Percentiles rank a stretch among this genome's conserved stretches.
These are phyloP conservation scores for Fusarium mexicanum DNA, from an alignment of 2,329 filamentous ascomycete species.

Conservation along the genomic window DNA sequence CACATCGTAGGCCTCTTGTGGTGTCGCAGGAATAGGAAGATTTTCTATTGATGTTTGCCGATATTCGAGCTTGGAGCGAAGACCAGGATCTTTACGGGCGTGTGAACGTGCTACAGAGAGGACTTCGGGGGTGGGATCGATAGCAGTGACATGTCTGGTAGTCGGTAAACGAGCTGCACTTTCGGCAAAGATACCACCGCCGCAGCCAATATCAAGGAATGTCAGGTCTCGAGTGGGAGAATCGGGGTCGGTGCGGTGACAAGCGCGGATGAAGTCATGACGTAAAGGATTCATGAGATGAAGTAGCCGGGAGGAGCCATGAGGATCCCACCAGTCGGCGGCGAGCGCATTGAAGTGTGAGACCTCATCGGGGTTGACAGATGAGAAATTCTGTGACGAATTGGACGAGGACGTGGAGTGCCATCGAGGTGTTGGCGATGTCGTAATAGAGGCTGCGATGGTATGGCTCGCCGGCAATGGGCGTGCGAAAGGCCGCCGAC, in stretches of 20 bases:
- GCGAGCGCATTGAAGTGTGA: constrained; percentile 95
- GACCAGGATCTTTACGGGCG: constrained; percentile 75
- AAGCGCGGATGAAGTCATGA: constrained; percentile 87
- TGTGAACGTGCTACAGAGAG: constrained; percentile 80
- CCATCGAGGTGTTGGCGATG: constrained; percentile 22
- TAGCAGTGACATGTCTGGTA: constrained; percentile 74
- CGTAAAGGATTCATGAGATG: constrained; percentile 98
- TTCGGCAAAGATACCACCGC: constrained; percentile 96
- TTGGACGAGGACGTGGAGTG: constrained; percentile 33
- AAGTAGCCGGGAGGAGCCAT: constrained; percentile 89
- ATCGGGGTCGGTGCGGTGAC: constrained; percentile 65
- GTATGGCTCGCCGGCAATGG: constrained; percentile 9
- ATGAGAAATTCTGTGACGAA: constrained; percentile 59
- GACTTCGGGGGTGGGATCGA: constrained; percentile 81
- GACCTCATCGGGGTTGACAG: constrained; percentile 88
- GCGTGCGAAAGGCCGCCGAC: constrained; percentile 6
- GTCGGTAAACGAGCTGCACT: constrained; percentile 75
- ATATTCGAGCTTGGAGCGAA: constrained; percentile 75
- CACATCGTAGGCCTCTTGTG: constrained; percentile 72
- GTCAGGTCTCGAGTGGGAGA: constrained; percentile 57
- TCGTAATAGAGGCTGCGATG: neutral
- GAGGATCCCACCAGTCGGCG: constrained; percentile 95
- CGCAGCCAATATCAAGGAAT: constrained; percentile 94
- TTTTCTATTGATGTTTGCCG: constrained; percentile 80
- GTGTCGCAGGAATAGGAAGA: constrained; percentile 56